A percentile compares a stretch with the other conserved stretches of the same genome.
phyloP scores from a whole-genome alignment of 2,329 filamentous ascomycete genomes.

The Nigrograna mackinnonii region DNA sequence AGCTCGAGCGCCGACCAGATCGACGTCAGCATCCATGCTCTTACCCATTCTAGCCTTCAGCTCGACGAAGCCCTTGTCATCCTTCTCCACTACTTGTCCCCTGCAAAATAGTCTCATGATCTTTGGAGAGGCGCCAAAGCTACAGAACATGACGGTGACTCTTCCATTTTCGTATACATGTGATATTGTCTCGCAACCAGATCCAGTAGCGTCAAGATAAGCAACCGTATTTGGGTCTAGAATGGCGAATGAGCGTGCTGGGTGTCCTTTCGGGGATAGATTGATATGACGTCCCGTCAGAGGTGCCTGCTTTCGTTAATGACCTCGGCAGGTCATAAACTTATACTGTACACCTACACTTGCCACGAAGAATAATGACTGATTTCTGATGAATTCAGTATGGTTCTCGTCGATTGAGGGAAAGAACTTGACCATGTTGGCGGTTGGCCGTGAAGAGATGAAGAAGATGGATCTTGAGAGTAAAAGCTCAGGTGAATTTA shows the following conservation, averaged over 20 bases:
- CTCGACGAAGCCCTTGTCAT: conserved; percentile 45
- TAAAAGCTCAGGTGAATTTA: too few species aligned
- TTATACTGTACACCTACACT: too few species aligned
- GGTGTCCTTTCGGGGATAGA: conserved; percentile 73
- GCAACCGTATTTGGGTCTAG: conserved; percentile 62
- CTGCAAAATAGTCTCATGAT: conserved; percentile 69
- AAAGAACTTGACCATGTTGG: conserved; percentile 63
- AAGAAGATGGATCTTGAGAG: too few species aligned
- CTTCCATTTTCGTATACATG: conserved; percentile 79
- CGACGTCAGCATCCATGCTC: conserved; percentile 20
- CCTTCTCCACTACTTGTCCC: conserved; percentile 63
- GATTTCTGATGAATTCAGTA: conserved; percentile 65
- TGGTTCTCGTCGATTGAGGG: conserved; percentile 59
- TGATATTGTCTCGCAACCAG: conserved; percentile 74
- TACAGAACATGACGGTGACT: conserved; percentile 74
- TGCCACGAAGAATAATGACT: conserved; percentile 76
- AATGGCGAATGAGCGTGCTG: conserved; percentile 64
- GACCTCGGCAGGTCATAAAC: too few species aligned
- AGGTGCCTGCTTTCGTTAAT: too few species aligned
- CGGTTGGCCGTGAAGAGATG: too few species aligned
- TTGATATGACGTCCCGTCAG: conserved; percentile 72
- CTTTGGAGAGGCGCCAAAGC: conserved; percentile 61
- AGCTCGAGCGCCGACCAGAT: conserved; percentile 47
- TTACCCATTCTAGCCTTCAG: conserved; percentile 45
- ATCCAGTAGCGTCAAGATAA: conserved; percentile 76